Conservation (phyloP, 257 asterid genomes). For the Solanum bukasovii region DNA sequence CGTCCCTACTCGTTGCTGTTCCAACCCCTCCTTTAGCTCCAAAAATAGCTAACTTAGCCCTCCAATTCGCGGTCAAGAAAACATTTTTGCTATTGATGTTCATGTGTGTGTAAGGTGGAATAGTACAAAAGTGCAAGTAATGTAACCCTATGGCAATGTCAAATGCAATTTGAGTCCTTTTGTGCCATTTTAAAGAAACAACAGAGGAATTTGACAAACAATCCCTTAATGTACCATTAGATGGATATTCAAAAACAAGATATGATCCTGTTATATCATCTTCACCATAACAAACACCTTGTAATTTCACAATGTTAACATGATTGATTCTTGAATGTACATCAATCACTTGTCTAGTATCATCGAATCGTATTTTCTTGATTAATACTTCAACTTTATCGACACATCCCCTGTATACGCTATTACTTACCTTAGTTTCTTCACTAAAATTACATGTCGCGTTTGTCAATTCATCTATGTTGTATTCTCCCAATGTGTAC, state of each 20-base stretch:
- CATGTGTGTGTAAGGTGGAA: conserved; percentile 36
- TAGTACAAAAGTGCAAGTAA: conserved; percentile 52
- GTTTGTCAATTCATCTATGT: conserved; percentile 32
- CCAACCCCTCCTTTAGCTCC: conserved; percentile 6
- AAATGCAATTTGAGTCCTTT: conserved; percentile 56
- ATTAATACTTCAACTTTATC: conserved; percentile 37
- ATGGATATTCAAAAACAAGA: conserved; percentile 53
- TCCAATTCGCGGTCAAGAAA: conserved; percentile 49
- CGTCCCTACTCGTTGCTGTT: conserved; percentile 2
- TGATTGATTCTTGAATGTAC: conserved; percentile 65
- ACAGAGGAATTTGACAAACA: conserved; percentile 17
- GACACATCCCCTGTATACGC: conserved; percentile 34
- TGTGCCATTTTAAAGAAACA: conserved; percentile 32
- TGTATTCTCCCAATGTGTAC: conserved; percentile 42
- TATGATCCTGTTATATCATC: conserved; percentile 28
- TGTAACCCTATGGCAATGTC: conserved; percentile 61
- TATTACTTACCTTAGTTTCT: conserved; percentile 13
- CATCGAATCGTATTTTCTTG: conserved; percentile 33
- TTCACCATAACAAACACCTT: conserved; percentile 53
- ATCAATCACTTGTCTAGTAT: conserved; percentile 33
- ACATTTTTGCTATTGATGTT: conserved; percentile 26
- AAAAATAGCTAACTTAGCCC: conserved; percentile 50
- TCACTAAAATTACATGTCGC: conserved; percentile 31
- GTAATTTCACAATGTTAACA: conserved; percentile 51
- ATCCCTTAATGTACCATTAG: conserved; percentile 49